Evolutionary conservation across 345 rosid genomes (phyloP), one percentile per base, ranked within the genome.

Genomic region (Crucihimalaya himalaica): DNA sequence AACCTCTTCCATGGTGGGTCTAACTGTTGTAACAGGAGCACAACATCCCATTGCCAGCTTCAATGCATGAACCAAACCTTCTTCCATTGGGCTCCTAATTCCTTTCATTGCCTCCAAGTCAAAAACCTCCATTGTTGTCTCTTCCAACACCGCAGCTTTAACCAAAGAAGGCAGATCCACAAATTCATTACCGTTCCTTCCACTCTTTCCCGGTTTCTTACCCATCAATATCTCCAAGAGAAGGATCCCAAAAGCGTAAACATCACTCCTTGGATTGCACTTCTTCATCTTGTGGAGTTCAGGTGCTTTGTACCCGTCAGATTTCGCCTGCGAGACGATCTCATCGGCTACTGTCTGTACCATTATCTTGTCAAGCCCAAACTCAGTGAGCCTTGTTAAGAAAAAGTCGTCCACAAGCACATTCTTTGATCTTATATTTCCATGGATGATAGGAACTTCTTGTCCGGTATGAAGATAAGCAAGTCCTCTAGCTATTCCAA

Each of bases 1-100:
- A 29, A 95, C 97, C 70, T 95, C 99, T 58, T 95, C 97, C 96
- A 92, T 95, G 40, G 96, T 70, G 0, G 99, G 99, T 76, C 99
- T 81, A 19, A 95, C 97, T 0, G 97, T 70, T 43, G 97, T 84
- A 56, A 90, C 99, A 0, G 99, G 99, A 20, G 99, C 96, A 63
- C 99, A 95, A 29, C 99, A 95, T 32, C 99, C 99, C 99, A 95
- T 95, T 2, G 97, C 97, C 8, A 95, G 89, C 81, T 95, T 95
- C 90, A 95, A 73, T 25, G 97, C 97, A 81, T 91, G 99, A 74
- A 90, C 91, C 54, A 95, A 72, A 19, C 99, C 99, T 62, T 92
- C 99, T 80, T 95, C 99, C 97, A 92, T 92, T 6, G 97, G 97
- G 51, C 87, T 95, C 79, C 91, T 88, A 28, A 95, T 74, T 43